A percentile compares a stretch with the other conserved stretches of the same genome.
Conservation (phyloP, 306 rosid species). For the Heteromeles arbutifolia region DNA sequence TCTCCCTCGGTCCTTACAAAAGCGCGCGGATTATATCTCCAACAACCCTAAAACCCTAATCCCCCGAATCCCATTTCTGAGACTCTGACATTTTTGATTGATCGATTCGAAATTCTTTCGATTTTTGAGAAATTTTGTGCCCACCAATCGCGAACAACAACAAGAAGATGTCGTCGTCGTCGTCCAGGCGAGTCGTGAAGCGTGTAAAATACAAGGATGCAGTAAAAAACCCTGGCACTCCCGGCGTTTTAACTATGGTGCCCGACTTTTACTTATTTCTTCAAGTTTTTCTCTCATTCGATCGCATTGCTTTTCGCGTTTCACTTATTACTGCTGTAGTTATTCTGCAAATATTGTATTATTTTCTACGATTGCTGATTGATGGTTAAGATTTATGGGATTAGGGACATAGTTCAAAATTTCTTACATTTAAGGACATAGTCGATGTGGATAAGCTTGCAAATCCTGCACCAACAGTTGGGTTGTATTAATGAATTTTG, state of each 20-base stretch:
- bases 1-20: neutral
- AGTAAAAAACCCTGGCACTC: conserved; percentile 71
- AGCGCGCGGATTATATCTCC: neutral
- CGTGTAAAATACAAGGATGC: conserved; percentile 74
- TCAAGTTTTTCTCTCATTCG: neutral
- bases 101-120: neutral
- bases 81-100: neutral
- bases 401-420: neutral
- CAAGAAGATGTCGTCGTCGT: conserved; percentile 20
- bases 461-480: no score
- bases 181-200: conserved; percentile 49
- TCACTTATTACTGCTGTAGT: neutral
- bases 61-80: neutral
- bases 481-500: no score
- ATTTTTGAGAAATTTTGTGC: neutral
- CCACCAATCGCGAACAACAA: neutral
- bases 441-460: no score
- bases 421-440: no score
- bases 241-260: conserved; percentile 81
- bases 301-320: neutral
- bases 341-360: neutral
- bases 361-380: no score
- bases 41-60: neutral
- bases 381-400: neutral
- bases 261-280: neutral